A percentile compares a stretch with the other conserved stretches of the same genome.
phyloP scores from a whole-genome alignment of 1,139 yeast genomes.

The Hemisphaericaspora subhashii region DNA sequence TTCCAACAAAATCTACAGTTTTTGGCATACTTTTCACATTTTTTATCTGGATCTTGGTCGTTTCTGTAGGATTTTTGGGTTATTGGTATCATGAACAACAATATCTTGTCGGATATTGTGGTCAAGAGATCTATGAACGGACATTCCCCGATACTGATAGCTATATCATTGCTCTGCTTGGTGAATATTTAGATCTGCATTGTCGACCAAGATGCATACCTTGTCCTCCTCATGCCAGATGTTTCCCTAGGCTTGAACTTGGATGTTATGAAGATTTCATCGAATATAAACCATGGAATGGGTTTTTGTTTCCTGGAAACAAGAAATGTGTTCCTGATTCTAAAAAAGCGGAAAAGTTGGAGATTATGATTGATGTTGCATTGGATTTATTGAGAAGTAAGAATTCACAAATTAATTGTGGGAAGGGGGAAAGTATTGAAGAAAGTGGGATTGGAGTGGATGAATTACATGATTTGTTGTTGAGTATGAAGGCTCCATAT shows the following conservation, averaged over 20 bases:
- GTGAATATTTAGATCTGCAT: conserved; percentile 34
- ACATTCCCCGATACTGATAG: conserved; percentile 30
- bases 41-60: conserved; percentile 29
- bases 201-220: conserved; percentile 65
- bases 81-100: conserved; percentile 67
- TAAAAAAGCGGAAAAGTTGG: conserved; percentile 66
- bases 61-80: conserved; percentile 32
- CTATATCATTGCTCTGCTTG: conserved; percentile 20
- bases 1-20: conserved; percentile 5
- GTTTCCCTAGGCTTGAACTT: conserved; percentile 58
- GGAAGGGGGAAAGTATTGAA: conserved; percentile 46
- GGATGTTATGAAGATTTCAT: conserved; percentile 73
- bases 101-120: conserved; percentile 66
- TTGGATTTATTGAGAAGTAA: conserved; percentile 65
- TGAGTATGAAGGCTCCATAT: conserved; percentile 56
- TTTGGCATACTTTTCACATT: conserved; percentile 16
- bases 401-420: conserved; percentile 71
- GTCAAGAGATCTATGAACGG: conserved; percentile 47
- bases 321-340: conserved; percentile 74
- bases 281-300: conserved; percentile 58
- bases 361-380: conserved; percentile 66
- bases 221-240: conserved; percentile 83
- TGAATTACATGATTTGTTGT: conserved; percentile 60
- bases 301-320: conserved; percentile 49
- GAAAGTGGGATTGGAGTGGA: conserved; percentile 53